Base-by-base conservation (phyloP, 805 yeast species). In the Nematodospora valgi region DNA sequence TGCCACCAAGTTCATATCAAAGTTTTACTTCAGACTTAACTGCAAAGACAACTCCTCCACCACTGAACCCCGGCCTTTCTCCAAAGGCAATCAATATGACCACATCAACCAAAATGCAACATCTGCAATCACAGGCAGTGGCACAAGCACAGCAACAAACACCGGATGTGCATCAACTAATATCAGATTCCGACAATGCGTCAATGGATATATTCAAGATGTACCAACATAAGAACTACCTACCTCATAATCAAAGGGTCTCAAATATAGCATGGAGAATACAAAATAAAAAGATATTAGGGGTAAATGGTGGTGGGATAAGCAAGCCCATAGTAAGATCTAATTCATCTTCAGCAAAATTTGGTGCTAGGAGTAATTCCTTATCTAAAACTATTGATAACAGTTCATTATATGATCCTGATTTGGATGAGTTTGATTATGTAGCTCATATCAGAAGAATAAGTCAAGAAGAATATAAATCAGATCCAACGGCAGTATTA, bases 221-320 rank as follows among this genome's bases (percentile, higher is more conserved):
- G 71, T 68, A 67, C 45, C 60, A 56, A 46, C 55, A 59, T 43
- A 68, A 68, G 46, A 48, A 45, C 35, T 67, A 62, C 41, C 46
- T 68, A 32, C 73, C 73, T 6, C 67, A 68, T 44, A 63, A 59
- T 41, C 54, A 63, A 38, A 49, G 73, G 27, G 64, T 68, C 18
- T 51, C 62, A 24, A 68, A 68, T 46, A 57, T 68, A 11, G 72
- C 73, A 6, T 66, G 72, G 72, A 52, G 73, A 37, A 65, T 68
- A 37, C 70, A 68, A 32, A 67, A 63, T 45, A 50, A 49, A 26
- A 66, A 66, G 17, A 18, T 30, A 17, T 5, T 34, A 16, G 26
- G 26, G 7, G 15, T 17, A 23, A 23, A 22, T 18, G 30, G 29
- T 16, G n/a, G 18, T 12, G 35, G 27, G 11, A 30, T 29, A 17